Evolutionary conservation across 257 asterid genomes (phyloP).

Genomic region (Rauvolfia tetraphylla): DNA sequence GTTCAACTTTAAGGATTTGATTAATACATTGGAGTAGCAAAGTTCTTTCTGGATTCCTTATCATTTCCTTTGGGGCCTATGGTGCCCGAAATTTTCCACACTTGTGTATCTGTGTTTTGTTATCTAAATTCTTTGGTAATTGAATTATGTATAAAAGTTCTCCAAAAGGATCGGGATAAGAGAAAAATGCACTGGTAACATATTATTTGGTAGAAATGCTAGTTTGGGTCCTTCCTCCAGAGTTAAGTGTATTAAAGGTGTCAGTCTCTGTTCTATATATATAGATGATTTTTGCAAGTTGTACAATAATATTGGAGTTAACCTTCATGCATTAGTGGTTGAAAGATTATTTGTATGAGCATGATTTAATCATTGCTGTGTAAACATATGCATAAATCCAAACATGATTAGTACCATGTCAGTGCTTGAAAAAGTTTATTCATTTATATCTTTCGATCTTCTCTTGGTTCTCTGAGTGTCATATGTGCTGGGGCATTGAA

Average conservation of each 20-base stretch:
- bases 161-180: background rate
- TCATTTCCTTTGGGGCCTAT: background rate
- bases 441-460: background rate
- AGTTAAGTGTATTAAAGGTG: background rate
- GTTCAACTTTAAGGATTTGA: slow-evolving; percentile 63
- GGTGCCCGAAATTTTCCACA: background rate
- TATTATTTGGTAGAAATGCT: background rate
- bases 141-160: background rate
- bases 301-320: background rate
- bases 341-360: background rate
- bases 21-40: slow-evolving; percentile 52
- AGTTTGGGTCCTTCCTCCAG: background rate
- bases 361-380: background rate
- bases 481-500: background rate
- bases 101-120: background rate
- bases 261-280: background rate
- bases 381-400: background rate
- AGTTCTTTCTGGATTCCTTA: background rate
- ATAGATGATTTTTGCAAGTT: background rate
- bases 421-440: background rate
- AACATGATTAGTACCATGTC: background rate
- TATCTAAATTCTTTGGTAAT: background rate
- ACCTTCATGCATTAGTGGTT: background rate
- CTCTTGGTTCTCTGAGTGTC: background rate
- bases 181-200: background rate